Base-by-base conservation (phyloP, 495 filamentous ascomycete genomes). In the Hypoxylon trugodes region DNA sequence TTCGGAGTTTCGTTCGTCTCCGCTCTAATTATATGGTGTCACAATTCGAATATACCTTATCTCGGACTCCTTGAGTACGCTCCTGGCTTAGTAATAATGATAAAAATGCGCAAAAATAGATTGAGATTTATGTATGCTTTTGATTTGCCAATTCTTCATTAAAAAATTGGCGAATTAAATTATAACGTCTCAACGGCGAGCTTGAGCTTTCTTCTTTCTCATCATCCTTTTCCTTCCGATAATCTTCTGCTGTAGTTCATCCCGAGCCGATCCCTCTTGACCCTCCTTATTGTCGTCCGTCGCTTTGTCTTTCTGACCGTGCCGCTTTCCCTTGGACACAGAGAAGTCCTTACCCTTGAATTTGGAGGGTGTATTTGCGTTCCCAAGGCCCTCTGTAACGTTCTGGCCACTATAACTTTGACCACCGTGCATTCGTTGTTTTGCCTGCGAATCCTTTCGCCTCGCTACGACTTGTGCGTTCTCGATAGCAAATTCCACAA, bases 401-500 rank as follows among this genome's bases (percentile, higher is more conserved):
- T 12, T 32, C n/a, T 43, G 30, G 7, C 16, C 35, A 9, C 45
- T 9, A 6, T 42, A 22, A 30, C 36, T 28, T 33, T 55, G 46
- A 32, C 30, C 18, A 13, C 48, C 28, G 48, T 37, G 54, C 45
- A 41, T 38, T 15, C 36, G 59, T 35, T 67, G 64, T 72, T 86
- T 92, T 45, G 79, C 80, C 70, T 96, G 89, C 18, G 81, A 79
- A 59, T 93, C 90, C 61, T 82, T 86, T 19, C 95, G 79, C 53
- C 95, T 81, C 55, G 83, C 80, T 30, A 99, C 90, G 3, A 99
- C 95, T 68, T 97, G 91, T 4, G 91, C 93, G 66, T 99, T 99
- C 75, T 99, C 95, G 71, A 99, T 97, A 9, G 95, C 94, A 77
- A 99, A 99, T 72, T 99, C 95, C 30, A 93, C 94, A 73, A 99